These are phyloP conservation scores for Rubia peregrina DNA, from an alignment of 305 asterid species.

Conservation along the genomic window DNA sequence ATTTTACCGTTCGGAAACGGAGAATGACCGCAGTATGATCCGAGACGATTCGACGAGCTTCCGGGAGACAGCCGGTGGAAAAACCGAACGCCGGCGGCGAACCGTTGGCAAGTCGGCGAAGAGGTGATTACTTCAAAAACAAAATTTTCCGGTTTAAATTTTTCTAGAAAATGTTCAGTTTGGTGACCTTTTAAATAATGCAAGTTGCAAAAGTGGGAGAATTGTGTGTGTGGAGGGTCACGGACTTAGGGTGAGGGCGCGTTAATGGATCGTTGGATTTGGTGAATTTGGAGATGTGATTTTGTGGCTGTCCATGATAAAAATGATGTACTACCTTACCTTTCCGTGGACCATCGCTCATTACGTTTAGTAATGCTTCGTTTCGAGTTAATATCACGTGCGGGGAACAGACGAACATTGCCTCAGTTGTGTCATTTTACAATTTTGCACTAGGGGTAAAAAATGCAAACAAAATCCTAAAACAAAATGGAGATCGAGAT, in stretches of 20 bases:
- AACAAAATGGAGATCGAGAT: not conserved
- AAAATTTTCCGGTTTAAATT: not conserved
- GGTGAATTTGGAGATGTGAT: not conserved
- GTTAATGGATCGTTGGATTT: not conserved
- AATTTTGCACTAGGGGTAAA: conserved; percentile 6
- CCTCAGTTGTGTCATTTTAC: conserved; percentile 1
- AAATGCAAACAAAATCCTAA: no score
- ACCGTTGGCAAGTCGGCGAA: conserved; percentile 37
- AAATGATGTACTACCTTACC: conserved; percentile 6
- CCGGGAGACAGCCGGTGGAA: not conserved
- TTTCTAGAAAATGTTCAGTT: not conserved
- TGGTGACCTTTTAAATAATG: conserved; percentile 10
- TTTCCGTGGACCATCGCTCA: conserved; percentile 1
- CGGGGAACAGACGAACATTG: conserved; percentile 9
- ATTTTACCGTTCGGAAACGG: conserved; percentile 9
- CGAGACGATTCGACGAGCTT: conserved; percentile 9
- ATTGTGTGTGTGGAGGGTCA: conserved; percentile 3
- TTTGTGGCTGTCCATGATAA: not conserved
- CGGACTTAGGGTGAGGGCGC: not conserved
- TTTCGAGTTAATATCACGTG: conserved; percentile 14
- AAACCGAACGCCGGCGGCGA: conserved; percentile 38
- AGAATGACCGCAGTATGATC: conserved; percentile 22
- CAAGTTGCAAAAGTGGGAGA: not conserved
- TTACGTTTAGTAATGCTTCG: not conserved
- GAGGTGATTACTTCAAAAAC: not conserved